Evolutionary conservation across 2,329 filamentous ascomycete genomes (phyloP).

Genomic region (Pseudohalonectria lignicola): DNA sequence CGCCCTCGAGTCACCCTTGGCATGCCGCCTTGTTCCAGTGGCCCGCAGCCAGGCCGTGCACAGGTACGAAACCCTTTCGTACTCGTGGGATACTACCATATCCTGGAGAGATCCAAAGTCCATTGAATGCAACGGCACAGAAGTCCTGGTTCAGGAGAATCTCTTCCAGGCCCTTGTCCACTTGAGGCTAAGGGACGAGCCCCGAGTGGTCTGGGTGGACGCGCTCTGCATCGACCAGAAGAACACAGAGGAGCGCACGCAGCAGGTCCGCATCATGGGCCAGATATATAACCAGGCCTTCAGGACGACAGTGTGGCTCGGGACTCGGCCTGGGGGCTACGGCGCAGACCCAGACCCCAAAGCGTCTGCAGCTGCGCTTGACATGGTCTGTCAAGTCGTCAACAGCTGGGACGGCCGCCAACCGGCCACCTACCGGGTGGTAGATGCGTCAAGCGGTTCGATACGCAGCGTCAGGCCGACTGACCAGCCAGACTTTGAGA

Average conservation of each 20-base stretch:
- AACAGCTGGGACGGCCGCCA: not conserved
- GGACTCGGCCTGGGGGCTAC: not conserved
- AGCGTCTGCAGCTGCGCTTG: not conserved
- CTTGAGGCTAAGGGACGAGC: not conserved
- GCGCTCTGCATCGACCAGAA: slow-evolving; percentile 6
- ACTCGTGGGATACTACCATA: not conserved
- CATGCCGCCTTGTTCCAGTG: not conserved
- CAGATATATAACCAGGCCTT: not conserved
- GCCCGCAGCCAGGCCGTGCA: not conserved
- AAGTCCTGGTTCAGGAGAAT: not conserved
- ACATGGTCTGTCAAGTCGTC: not conserved
- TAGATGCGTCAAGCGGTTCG: not conserved
- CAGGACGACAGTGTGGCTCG: not conserved
- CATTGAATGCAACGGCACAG: not conserved
- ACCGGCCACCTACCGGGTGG: not conserved
- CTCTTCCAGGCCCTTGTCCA: not conserved
- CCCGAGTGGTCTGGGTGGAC: slow-evolving; percentile 2
- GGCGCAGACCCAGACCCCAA: no score
- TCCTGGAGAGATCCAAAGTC: not conserved
- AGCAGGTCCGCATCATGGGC: not conserved
- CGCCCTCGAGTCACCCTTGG: not conserved
- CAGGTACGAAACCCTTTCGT: not conserved
- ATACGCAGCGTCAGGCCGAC: not conserved
- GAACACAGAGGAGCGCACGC: not conserved
- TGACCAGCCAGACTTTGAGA: not conserved